Evolutionary conservation across 78 protist species (phyloP).

Genomic region (Planoprotostelium fungivorum): DNA sequence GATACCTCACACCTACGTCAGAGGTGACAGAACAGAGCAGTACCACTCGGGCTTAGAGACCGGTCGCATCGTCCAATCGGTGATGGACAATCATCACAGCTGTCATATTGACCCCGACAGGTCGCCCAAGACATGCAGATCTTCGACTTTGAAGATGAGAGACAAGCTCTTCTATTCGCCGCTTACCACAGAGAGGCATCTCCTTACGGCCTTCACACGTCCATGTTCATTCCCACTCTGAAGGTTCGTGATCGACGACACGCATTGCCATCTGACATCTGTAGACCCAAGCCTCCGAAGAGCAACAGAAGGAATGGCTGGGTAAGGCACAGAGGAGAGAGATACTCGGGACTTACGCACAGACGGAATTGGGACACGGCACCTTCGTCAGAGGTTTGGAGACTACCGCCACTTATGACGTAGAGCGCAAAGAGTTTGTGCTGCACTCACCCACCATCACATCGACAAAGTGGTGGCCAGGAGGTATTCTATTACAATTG

Average conservation of each 20-base stretch:
- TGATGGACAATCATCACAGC: not conserved
- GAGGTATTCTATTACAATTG: constrained; percentile 31
- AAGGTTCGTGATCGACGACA: not conserved
- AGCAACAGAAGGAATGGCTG: constrained; percentile 27
- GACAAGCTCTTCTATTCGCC: not conserved
- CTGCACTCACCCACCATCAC: constrained; percentile 55
- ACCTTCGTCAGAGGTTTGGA: constrained; percentile 65
- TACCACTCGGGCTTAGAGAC: not conserved
- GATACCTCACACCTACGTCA: not conserved
- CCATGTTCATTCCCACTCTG: not conserved
- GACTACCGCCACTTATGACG: constrained; percentile 61
- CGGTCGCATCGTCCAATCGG: not conserved
- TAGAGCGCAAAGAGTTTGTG: constrained; percentile 25
- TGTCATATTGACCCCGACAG: not conserved
- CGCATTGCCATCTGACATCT: not conserved
- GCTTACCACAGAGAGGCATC: not conserved
- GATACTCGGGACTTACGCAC: constrained; percentile 43
- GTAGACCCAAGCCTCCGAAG: constrained; percentile 30
- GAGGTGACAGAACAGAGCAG: not conserved
- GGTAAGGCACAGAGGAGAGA: constrained; percentile 13
- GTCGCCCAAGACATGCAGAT: not conserved
- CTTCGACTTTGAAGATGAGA: not conserved
- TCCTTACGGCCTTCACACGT: not conserved
- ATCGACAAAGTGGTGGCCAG: constrained; percentile 62
- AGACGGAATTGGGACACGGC: constrained; percentile 74